Evolutionary conservation across 495 filamentous ascomycete genomes (phyloP).

Genomic region (Xylaria castorea): DNA sequence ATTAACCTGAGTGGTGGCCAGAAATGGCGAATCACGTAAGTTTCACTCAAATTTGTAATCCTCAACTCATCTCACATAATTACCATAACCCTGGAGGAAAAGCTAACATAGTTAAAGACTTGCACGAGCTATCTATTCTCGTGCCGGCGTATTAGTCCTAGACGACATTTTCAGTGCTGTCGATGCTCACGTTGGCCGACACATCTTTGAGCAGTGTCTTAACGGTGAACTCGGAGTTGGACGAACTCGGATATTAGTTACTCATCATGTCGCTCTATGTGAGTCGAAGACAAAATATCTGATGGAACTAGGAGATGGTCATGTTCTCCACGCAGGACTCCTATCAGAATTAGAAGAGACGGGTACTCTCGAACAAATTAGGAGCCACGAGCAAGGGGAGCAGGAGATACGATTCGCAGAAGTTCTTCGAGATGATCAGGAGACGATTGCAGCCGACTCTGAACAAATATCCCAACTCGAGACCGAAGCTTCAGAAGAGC

Average conservation of each 20-base stretch:
- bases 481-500: constrained; percentile 40
- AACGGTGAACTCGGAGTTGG: constrained; percentile 71
- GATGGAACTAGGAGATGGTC: constrained; percentile 72
- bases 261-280: constrained; percentile 79
- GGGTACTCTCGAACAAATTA: constrained; percentile 64
- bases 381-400: constrained; percentile 59
- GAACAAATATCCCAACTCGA: constrained; percentile 41
- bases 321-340: constrained; percentile 64
- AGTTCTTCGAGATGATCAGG: constrained; percentile 50
- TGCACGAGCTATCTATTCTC: constrained; percentile 78
- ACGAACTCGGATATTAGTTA: constrained; percentile 79
- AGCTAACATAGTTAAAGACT: constrained; percentile 45
- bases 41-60: background rate
- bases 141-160: constrained; percentile 78
- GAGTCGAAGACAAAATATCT: constrained; percentile 72
- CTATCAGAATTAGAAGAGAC: constrained; percentile 63
- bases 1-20: constrained; percentile 87
- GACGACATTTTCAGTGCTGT: constrained; percentile 87
- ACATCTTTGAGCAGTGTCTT: constrained; percentile 77
- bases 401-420: constrained; percentile 55
- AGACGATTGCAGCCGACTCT: constrained; percentile 55
- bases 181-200: constrained; percentile 76
- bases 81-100: background rate
- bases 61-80: background rate
- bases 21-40: constrained; percentile 74